These are phyloP conservation scores for Pharnaceum exiguum DNA, from an alignment of 148 eudicot genomes.

Conservation along the genomic window DNA sequence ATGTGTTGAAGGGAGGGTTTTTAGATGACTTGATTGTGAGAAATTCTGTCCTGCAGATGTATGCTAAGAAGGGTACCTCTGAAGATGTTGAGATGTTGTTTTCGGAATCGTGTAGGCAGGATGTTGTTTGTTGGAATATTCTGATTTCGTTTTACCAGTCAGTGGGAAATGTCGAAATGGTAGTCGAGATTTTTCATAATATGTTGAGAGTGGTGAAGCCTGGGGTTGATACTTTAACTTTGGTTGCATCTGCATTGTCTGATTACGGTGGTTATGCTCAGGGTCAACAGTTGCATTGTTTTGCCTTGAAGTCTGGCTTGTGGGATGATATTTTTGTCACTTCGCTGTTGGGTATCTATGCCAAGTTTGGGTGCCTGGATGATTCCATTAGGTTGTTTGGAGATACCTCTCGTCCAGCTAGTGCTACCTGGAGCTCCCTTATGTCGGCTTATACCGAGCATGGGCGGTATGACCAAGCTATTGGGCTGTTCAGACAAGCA, in stretches of 20 bases:
- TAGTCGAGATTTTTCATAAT: conserved; percentile 22
- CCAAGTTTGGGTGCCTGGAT: conserved; percentile 39
- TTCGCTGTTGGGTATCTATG: conserved; percentile 40
- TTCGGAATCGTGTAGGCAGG: conserved; percentile 25
- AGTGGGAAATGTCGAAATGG: conserved; percentile 5
- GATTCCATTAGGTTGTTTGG: conserved; percentile 30
- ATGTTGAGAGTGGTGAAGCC: conserved; percentile 38
- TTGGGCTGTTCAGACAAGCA: conserved; percentile 28
- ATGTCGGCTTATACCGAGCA: conserved; percentile 31
- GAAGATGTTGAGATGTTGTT: conserved; percentile 35
- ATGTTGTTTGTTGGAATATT: conserved; percentile 56
- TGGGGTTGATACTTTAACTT: conserved; percentile 40
- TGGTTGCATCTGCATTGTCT: conserved; percentile 35
- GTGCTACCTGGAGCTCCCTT: conserved; percentile 34
- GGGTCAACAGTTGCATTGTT: conserved; percentile 43
- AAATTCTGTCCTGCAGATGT: conserved; percentile 45
- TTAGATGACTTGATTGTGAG: conserved; percentile 26
- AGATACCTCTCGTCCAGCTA: conserved; percentile 26
- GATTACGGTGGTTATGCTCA: conserved; percentile 23
- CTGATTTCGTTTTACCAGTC: conserved; percentile 38
- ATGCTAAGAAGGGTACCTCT: conserved; percentile 17
- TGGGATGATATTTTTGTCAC: conserved; percentile 37
- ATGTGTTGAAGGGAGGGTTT: conserved; percentile 35
- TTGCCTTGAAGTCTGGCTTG: conserved; percentile 43
- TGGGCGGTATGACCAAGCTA: conserved; percentile 27